Conservation (phyloP, 2,329 filamentous ascomycete genomes). For the Pseudogymnoascus sp. region DNA sequence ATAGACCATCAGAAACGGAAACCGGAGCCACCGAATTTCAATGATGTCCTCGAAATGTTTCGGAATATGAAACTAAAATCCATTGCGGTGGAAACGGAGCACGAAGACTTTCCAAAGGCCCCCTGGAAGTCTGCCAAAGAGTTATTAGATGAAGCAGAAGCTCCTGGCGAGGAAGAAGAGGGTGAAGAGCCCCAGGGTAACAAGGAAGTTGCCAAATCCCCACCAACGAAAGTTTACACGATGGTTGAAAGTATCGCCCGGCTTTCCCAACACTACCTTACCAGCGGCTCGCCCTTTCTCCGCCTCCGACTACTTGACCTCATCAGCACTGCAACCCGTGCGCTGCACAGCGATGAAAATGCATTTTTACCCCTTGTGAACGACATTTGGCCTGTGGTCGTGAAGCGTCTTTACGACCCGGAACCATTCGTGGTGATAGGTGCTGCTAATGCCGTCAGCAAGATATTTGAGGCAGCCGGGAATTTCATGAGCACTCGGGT, state of each 20-base stretch:
- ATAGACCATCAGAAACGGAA: constrained; percentile 34
- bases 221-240: constrained; percentile 72
- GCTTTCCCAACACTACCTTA: constrained; percentile 84
- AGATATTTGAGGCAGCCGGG: constrained; percentile 65
- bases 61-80: constrained; percentile 49
- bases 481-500: constrained; percentile 75
- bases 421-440: constrained; percentile 64
- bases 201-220: constrained; percentile 46
- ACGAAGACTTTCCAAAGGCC: constrained; percentile 25
- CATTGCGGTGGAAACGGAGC: constrained; percentile 13
- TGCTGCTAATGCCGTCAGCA: constrained; percentile 60
- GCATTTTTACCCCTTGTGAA: constrained; percentile 85
- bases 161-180: constrained; percentile 29
- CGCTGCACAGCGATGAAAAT: constrained; percentile 70
- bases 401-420: constrained; percentile 57
- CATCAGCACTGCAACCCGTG: constrained; percentile 62
- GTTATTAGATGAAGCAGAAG: constrained; percentile 30
- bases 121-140: constrained; percentile 31
- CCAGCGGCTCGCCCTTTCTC: constrained; percentile 72
- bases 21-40: constrained; percentile 31
- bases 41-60: constrained; percentile 49
- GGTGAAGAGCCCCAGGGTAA: constrained; percentile 30
- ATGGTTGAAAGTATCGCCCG: constrained; percentile 74
- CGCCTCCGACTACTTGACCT: constrained; percentile 72
- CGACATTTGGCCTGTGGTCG: constrained; percentile 78